Conservation (phyloP, 2,329 filamentous ascomycete species). For the Ophiostoma piceae region DNA sequence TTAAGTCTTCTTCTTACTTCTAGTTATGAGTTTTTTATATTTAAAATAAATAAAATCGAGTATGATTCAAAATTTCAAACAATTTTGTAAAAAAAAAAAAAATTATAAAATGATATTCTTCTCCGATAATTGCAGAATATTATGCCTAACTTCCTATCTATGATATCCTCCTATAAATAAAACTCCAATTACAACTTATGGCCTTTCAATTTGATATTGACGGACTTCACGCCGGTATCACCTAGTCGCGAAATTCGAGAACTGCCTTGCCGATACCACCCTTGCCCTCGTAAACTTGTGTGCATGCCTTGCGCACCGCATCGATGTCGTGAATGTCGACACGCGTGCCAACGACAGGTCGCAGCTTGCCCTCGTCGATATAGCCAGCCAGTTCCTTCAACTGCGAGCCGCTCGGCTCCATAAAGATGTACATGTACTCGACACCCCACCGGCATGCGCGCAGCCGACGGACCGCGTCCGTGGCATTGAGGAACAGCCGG, state of each 20-base stretch:
- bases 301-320: conserved; percentile 5
- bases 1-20: no score
- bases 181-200: no score
- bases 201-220: no score
- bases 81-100: no score
- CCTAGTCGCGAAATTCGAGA: not conserved
- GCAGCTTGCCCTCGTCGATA: conserved; percentile 3
- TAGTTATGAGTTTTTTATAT: no score
- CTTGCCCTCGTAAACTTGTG: conserved; percentile 12
- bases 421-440: conserved; percentile 17
- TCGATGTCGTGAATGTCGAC: conserved; percentile 13
- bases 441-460: conserved; percentile 20
- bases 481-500: not conserved
- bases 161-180: no score
- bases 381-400: not conserved
- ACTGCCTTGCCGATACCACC: conserved; percentile 17
- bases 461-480: conserved; percentile 14
- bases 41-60: no score
- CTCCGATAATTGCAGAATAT: no score
- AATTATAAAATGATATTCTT: no score
- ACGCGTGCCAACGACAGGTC: conserved; percentile 11
- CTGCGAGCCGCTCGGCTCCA: conserved; percentile 1
- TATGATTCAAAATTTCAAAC: no score
- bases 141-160: no score
- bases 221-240: not conserved